Conservation (phyloP, 1,284 basidiomycete genomes). For the Trametes polyzona region DNA sequence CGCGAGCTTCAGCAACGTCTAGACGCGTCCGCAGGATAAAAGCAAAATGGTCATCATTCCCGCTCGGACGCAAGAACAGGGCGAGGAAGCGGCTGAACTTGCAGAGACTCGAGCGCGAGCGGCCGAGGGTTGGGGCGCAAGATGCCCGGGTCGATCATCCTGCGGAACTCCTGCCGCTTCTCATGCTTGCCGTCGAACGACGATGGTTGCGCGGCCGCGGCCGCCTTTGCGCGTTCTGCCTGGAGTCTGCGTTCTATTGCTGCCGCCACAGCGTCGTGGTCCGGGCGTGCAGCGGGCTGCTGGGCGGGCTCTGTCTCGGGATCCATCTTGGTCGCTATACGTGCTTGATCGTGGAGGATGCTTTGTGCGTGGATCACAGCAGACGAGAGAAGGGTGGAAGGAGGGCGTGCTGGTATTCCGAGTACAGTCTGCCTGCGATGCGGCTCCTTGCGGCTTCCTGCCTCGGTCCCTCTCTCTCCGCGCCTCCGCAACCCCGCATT, state of each 20-base stretch:
- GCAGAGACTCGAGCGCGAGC: slow-evolving; percentile 60
- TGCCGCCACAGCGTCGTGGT: slow-evolving; percentile 27
- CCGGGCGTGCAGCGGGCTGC: slow-evolving; percentile 14
- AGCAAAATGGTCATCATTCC: slow-evolving; percentile 5
- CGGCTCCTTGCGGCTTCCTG: too few species aligned
- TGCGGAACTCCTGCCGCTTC: slow-evolving; percentile 67
- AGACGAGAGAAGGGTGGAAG: neutral
- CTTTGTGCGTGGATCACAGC: neutral
- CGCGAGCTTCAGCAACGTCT: slow-evolving; percentile 72
- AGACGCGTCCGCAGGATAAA: slow-evolving; percentile 9
- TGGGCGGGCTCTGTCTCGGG: neutral
- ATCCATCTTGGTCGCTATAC: neutral
- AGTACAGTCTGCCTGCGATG: neutral
- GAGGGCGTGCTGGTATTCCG: slow-evolving; percentile 5
- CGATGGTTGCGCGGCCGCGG: slow-evolving; percentile 4
- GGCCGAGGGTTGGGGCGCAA: slow-evolving; percentile 68
- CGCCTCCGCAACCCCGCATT: neutral
- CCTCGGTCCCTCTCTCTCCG: neutral
- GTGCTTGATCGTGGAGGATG: neutral
- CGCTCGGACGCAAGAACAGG: neutral
- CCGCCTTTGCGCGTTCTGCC: slow-evolving; percentile 21
- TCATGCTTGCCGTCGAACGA: slow-evolving; percentile 58
- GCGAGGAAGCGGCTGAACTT: slow-evolving; percentile 46
- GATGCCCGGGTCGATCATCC: slow-evolving; percentile 80
- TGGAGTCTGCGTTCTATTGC: slow-evolving; percentile 27